Base-by-base conservation (phyloP, 345 rosid genomes). In the Rhizophora mangle region DNA sequence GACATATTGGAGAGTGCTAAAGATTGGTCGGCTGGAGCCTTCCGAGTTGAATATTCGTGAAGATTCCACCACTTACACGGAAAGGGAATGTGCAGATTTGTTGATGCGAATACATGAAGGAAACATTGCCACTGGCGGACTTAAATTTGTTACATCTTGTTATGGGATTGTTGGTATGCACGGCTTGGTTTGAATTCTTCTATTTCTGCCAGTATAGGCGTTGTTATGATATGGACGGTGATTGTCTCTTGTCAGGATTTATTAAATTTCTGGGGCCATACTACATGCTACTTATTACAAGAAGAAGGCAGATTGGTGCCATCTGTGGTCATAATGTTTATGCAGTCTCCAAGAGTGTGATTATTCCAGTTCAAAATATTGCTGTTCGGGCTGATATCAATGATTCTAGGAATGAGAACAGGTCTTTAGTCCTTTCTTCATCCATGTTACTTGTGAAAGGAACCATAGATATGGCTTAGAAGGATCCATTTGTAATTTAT, bases 241-340 rank as follows among this genome's bases (percentile, higher is more conserved):
- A 10, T 72, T 43, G 82, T 61, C 66, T 73, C 7, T 36, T 77
- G 52, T 30, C 81, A 96, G 98, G 99, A 68, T 96, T 90, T 71
- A 83, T 96, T 67, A 92, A 89, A 74, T 96, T 92, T 84, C 81
- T 90, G 80, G 99, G 98, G 64, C 98, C 99, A 26, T 96, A 96
- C 61, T 92, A 96, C 87, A 92, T 96, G 98, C 79, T 96, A 58
- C 82, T 96, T 51, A 90, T 96, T 56, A 95, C 99, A 51, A 84
- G 85, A 78, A 84, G 97, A 81, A 89, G 96, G 82, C 88, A 76
- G 80, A 87, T 92, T 10, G 99, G 99, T 68, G 82, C 85, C 57
- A 92, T 96, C 59, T 85, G 96, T 71, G 99, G 99, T 76, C 98
- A 92, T 74, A 74, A 69, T 62, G 80, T 96, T 7, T 92, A 92